Percentiles rank a stretch among this genome's conserved stretches.
phyloP scores from a whole-genome alignment of 768 basidiomycete genomes.

The Boletus huronensis region DNA sequence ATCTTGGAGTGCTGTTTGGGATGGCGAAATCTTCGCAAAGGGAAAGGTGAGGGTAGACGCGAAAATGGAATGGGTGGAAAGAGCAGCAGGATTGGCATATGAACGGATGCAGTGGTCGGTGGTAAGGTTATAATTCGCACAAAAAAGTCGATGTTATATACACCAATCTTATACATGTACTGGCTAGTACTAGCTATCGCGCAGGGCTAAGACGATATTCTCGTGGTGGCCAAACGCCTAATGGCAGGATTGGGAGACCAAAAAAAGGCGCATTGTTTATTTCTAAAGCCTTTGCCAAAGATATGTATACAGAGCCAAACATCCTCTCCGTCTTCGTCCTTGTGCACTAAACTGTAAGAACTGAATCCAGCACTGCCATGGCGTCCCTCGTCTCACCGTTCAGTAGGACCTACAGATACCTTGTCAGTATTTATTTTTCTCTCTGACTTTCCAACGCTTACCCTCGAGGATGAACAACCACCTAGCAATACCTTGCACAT shows the following conservation, averaged over 20 bases:
- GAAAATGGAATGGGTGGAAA: neutral
- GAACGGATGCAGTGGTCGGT: conserved; percentile 24
- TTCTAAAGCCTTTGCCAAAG: conserved; percentile 26
- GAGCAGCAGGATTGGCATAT: neutral
- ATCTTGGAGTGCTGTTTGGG: conserved; percentile 38
- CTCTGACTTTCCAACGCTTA: neutral
- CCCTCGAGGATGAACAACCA: neutral
- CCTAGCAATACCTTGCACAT: conserved; percentile 85
- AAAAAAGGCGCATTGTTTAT: conserved; percentile 19
- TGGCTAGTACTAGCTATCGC: neutral
- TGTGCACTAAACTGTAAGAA: neutral
- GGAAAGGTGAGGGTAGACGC: conserved; percentile 6
- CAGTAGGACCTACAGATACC: conserved; percentile 28
- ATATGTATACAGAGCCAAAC: conserved; percentile 21
- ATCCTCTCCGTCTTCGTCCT: conserved; percentile 15
- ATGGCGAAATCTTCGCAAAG: conserved; percentile 17
- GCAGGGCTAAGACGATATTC: neutral
- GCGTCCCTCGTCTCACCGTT: conserved; percentile 30
- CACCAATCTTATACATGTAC: too few relatives aligned
- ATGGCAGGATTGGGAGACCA: too few relatives aligned
- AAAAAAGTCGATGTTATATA: neutral
- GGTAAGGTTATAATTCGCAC: conserved; percentile 10
- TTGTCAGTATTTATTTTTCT: conserved; percentile 14
- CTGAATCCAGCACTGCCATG: conserved; percentile 14
- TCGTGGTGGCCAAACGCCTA: too few relatives aligned